Base-by-base conservation (phyloP, 306 rosid genomes). In the Calophaca sinica region DNA sequence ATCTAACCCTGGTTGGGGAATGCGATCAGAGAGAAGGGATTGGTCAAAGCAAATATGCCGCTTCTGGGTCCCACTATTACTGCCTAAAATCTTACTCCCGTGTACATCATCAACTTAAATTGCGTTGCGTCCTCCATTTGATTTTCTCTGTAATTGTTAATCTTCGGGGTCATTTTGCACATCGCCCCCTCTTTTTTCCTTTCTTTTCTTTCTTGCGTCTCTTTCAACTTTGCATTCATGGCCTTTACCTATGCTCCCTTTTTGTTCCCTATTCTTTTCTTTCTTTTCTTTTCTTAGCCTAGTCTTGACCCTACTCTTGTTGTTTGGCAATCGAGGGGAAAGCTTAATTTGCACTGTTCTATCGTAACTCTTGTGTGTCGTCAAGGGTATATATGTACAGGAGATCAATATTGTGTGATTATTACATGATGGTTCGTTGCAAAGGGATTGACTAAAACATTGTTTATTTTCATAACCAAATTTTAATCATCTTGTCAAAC, bases 1-100 rank as follows among this genome's bases (percentile, higher is more conserved):
- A 68, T 68, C 85, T 86, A 86, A 86, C 87, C 87, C 77, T 80
- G 85, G 80, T 83, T 80, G 46, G 62, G 55, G 31, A 79, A 68
- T 61, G n/a, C 13, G 15, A 48, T 58, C 48, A 41, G 36, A 32
- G 31, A 78, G 15, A 63, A 35, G 28, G 8, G 46, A 48, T 84
- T 81, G 90, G 88, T 87, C 90, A 87, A 87, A 84, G 28, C 13
- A 62, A 78, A 81, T 78, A 63, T 62, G 75, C 80, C 29, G 50
- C 76, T 10, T 0, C 0, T 62, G 83, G 90, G 83, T 35, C 86
- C 90, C 79, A 72, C 77, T 13, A 45, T 69, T 69, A 3, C 74
- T 79, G 60, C 83, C 79, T 72, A 45, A 78, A 59, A 81, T 86
- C 86, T 72, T 68, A 86, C 87, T 86, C 64, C 81, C 57, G 59